phyloP scores from a whole-genome alignment of 2,329 filamentous ascomycete species.

The Drechslerella dactyloides region DNA sequence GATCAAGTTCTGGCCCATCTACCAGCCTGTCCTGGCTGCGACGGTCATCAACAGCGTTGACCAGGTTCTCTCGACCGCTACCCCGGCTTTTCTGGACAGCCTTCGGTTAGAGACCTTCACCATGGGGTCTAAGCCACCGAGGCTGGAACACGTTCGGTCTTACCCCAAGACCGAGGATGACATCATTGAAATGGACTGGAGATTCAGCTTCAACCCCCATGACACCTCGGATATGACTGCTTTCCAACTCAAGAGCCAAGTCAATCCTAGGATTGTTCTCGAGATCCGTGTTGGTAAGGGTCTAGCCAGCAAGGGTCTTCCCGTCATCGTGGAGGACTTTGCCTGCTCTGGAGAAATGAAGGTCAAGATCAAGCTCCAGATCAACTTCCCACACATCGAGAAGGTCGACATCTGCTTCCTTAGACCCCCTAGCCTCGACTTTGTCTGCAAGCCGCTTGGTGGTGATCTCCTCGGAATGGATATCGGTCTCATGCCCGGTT shows the following conservation, averaged over 20 bases:
- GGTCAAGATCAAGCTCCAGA: constrained; percentile 95
- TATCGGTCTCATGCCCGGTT: constrained; percentile 96
- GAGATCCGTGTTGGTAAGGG: constrained; percentile 95
- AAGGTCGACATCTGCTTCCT: constrained; percentile 94
- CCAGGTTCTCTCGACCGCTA: constrained; percentile 90
- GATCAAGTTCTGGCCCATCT: constrained; percentile 99
- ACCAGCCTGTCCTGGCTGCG: constrained; percentile 88
- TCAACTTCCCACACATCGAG: constrained; percentile 94
- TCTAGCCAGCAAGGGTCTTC: constrained; percentile 93
- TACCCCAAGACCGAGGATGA: constrained; percentile 96
- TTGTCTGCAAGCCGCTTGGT: constrained; percentile 95
- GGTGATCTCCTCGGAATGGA: constrained; percentile 96
- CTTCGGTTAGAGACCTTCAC: constrained; percentile 92
- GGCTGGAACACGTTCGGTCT: constrained; percentile 97
- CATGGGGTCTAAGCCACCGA: constrained; percentile 90
- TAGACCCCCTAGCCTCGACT: constrained; percentile 86
- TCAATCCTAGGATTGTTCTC: constrained; percentile 94
- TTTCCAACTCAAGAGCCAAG: constrained; percentile 88
- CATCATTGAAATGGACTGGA: constrained; percentile 98
- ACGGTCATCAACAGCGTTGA: constrained; percentile 94
- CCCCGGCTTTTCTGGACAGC: constrained; percentile 90
- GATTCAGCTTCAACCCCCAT: constrained; percentile 98
- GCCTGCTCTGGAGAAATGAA: constrained; percentile 94
- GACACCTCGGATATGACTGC: constrained; percentile 90
- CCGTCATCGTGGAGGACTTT: constrained; percentile 98